Evolutionary conservation across 1,284 basidiomycete species (phyloP), one percentile per base, ranked within the genome.

Genomic region (Ganoderma boninense): DNA sequence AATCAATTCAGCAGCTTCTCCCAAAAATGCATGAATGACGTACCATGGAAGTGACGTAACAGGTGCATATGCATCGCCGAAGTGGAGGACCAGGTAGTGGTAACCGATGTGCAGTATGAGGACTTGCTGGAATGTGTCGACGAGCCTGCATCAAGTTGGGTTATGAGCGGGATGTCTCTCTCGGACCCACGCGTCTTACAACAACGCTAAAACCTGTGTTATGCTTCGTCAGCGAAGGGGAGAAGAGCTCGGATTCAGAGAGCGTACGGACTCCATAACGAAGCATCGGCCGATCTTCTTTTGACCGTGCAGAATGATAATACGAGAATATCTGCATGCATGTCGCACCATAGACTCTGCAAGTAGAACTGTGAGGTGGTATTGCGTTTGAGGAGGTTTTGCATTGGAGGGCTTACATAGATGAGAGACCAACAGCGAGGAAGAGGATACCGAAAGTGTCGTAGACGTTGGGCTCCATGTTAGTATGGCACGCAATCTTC

Each of bases 81-180:
- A 65, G 42, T 65, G 42, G 35, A 18, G 32, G 40, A 65, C 44
- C 54, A 65, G 11, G 14, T 59, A 65, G 29, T 57, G 26, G 38
- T 65, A 65, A 1, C 64, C 64, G 16, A 59, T 14, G 32, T 65
- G 64, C 4, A 65, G 23, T 20, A 65, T 57, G 23, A 44, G 35
- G 26, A 59, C 64, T 65, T 59, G 54, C 4, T 65, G 52, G 16
- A 59, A 18, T 2, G 64, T 65, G 64, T 65, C 64, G 8, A 65
- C 20, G 13, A 65, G 6, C 54, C 64, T 65, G 13, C 40, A 14
- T 32, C 3, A 5, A 20, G 7, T 13, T 14, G 8, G 8, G 8
- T 8, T 8, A 18, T 56, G 26, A 56, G 54, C 54, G 5, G 13
- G 4, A 1, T 32, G 4, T 32, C 32, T 32, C 32, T 32, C 32